These are phyloP conservation scores for Noccaea bulbosa DNA, from an alignment of 345 rosid genomes.

Conservation along the genomic window DNA sequence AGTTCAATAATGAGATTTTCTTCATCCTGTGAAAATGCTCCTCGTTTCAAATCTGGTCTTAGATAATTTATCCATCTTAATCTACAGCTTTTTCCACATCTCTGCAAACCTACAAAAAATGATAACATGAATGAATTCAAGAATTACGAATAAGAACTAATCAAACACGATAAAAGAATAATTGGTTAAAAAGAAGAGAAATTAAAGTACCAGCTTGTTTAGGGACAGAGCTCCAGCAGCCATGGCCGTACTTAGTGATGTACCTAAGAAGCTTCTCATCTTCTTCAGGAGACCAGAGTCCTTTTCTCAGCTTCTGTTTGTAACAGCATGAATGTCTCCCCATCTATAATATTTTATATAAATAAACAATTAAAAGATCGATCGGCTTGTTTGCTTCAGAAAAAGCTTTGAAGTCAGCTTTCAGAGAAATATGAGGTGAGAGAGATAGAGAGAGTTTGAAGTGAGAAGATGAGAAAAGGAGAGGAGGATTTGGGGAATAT, in stretches of 20 bases:
- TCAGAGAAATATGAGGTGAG: constrained; percentile 28
- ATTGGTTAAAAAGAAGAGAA: background rate
- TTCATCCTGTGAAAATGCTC: constrained; percentile 91
- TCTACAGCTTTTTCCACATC: constrained; percentile 99
- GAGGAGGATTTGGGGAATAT: constrained; percentile 47
- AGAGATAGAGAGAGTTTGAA: constrained; percentile 35
- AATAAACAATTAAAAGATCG: background rate
- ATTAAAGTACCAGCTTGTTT: constrained; percentile 71
- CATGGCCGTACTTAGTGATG: constrained; percentile 91
- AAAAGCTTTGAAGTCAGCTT: constrained; percentile 37
- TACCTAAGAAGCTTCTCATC: constrained; percentile 91
- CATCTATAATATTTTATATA: constrained; percentile 44
- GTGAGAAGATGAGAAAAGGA: constrained; percentile 48
- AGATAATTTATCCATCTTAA: constrained; percentile 94
- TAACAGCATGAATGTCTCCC: constrained; percentile 97
- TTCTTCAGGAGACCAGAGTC: constrained; percentile 99
- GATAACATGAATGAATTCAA: background rate
- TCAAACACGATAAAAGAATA: background rate
- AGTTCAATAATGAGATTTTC: constrained; percentile 87
- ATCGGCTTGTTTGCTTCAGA: constrained; percentile 20
- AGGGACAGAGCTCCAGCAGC: constrained; percentile 99
- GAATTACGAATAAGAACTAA: background rate
- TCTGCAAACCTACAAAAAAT: constrained; percentile 67
- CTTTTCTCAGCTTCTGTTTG: constrained; percentile 97
- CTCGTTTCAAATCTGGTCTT: constrained; percentile 97